These are phyloP conservation scores for Vanderwaltozyma verrucispora DNA, from an alignment of 805 yeast species.

Conservation along the genomic window DNA sequence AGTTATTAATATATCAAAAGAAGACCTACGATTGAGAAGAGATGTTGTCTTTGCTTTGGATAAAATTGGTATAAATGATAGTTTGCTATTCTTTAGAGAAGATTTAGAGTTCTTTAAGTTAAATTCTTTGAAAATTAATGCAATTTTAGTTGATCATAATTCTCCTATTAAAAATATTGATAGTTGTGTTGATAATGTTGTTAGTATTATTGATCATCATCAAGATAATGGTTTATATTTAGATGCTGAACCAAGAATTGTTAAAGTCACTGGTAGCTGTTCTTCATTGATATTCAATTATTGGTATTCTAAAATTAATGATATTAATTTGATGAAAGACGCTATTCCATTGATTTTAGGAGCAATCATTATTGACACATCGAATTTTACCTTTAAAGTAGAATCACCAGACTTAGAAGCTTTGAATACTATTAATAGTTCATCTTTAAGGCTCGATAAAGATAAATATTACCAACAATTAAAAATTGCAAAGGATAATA, in stretches of 20 bases:
- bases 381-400: conserved; percentile 53
- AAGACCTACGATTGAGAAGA: conserved; percentile 57
- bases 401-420: conserved; percentile 48
- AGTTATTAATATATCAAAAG: conserved; percentile 56
- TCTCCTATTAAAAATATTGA: conserved; percentile 41
- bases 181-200: conserved; percentile 29
- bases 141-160: conserved; percentile 80
- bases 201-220: conserved; percentile 80
- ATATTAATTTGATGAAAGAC: conserved; percentile 21
- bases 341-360: conserved; percentile 43
- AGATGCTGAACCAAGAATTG: conserved; percentile 51
- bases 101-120: conserved; percentile 37
- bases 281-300: conserved; percentile 60
- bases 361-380: conserved; percentile 71
- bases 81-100: conserved; percentile 52
- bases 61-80: conserved; percentile 36
- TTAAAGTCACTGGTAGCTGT: conserved; percentile 66
- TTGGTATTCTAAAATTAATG: conserved; percentile 33
- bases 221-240: conserved; percentile 48
- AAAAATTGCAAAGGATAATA: conserved; percentile 46
- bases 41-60: conserved; percentile 54
- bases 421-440: conserved; percentile 29
- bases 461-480: conserved; percentile 27
- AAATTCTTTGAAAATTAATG: conserved; percentile 18
- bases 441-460: conserved; percentile 12